Conservation (phyloP, 2,329 filamentous ascomycete genomes). For the Epichloe bromicola region DNA sequence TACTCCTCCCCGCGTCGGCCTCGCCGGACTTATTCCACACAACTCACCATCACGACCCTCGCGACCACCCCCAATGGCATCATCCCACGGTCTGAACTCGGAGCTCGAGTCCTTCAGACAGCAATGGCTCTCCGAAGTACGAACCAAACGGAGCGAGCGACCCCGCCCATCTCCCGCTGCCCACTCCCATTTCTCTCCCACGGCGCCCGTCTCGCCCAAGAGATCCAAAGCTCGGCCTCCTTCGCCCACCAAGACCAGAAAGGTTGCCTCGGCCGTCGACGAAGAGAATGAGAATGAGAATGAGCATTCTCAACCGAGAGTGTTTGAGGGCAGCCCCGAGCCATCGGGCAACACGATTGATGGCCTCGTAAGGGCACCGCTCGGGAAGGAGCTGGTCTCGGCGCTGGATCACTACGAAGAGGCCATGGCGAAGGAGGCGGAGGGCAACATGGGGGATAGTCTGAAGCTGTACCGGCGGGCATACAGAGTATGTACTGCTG, state of each 20-base stretch:
- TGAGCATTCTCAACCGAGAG: constrained; percentile 4
- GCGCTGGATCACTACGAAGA: constrained; percentile 88
- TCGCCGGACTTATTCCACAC: not conserved
- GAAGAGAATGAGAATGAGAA: constrained; percentile 6
- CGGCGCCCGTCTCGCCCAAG: not conserved
- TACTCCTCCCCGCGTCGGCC: not conserved
- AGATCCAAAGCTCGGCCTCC: not conserved
- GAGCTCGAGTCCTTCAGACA: constrained; percentile 78
- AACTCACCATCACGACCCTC: not conserved
- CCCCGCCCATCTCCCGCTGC: not conserved
- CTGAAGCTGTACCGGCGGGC: constrained; percentile 78
- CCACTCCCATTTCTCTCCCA: not conserved
- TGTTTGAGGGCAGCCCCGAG: constrained; percentile 8
- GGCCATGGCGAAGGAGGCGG: constrained; percentile 76
- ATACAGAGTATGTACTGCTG: constrained; percentile 49
- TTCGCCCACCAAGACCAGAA: not conserved
- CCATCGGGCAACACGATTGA: constrained; percentile 8
- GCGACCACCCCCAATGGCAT: constrained; percentile 3
- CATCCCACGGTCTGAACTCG: constrained; percentile 30
- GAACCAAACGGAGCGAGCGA: constrained; percentile 17
- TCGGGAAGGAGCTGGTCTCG: constrained; percentile 44
- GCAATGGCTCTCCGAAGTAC: constrained; percentile 78
- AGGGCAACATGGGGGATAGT: constrained; percentile 81
- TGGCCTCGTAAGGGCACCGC: constrained; percentile 4
- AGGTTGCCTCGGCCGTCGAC: not conserved